phyloP scores from a whole-genome alignment of 768 basidiomycete species.

The Rhodotorula sphaerocarpa region DNA sequence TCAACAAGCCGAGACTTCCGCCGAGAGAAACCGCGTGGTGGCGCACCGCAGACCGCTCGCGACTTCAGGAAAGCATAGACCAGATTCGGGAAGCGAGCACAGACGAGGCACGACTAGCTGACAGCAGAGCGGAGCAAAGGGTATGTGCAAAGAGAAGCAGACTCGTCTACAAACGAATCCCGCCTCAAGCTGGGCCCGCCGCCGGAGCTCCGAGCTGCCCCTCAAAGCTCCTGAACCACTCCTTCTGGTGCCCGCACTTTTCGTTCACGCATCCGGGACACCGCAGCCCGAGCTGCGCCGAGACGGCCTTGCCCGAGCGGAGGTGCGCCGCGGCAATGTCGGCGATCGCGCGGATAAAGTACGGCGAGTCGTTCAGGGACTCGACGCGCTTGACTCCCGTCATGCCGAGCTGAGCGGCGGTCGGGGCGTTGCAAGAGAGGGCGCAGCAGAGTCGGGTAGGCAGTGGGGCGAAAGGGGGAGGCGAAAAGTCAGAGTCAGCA shows the following conservation, averaged over 20 bases:
- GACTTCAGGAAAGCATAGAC: too few relatives aligned
- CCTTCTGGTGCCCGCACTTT: constrained; percentile 77
- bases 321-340: constrained; percentile 81
- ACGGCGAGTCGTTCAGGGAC: constrained; percentile 88
- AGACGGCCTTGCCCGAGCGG: constrained; percentile 5
- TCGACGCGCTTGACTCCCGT: constrained; percentile 72
- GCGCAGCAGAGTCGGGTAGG: background rate
- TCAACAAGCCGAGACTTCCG: too few relatives aligned
- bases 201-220: too few relatives aligned
- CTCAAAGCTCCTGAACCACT: constrained; percentile 56
- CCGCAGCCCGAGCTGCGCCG: constrained; percentile 67
- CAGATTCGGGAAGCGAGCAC: too few relatives aligned
- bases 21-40: too few relatives aligned
- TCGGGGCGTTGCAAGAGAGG: too few relatives aligned
- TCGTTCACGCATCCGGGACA: constrained; percentile 91
- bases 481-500: background rate
- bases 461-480: background rate
- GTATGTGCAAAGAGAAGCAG: too few relatives aligned
- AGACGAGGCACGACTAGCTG: too few relatives aligned
- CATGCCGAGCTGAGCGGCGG: constrained; percentile 65
- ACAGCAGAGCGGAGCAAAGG: too few relatives aligned
- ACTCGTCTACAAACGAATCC: too few relatives aligned
- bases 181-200: too few relatives aligned
- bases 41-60: too few relatives aligned
- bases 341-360: constrained; percentile 88